Evolutionary conservation across 768 basidiomycete genomes (phyloP).

Genomic region (Pholiota conissans): DNA sequence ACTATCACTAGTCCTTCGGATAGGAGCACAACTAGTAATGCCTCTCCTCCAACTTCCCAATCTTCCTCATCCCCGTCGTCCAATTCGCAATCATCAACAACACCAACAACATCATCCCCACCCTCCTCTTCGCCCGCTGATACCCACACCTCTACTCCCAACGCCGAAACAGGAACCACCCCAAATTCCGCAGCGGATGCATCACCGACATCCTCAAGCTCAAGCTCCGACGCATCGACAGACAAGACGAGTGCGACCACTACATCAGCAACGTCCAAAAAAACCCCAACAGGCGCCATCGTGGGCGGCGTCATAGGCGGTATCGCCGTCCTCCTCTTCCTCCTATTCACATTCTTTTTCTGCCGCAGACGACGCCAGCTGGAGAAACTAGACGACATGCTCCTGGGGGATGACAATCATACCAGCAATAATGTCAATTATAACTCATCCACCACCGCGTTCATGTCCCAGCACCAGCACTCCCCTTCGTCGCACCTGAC

Average conservation of each 20-base stretch:
- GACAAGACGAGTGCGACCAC: not conserved
- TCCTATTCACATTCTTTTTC: not conserved
- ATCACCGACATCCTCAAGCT: not conserved
- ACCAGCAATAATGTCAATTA: too few species aligned
- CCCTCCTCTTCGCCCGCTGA: not conserved
- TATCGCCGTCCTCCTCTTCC: not conserved
- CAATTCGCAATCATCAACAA: not conserved
- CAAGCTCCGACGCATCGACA: not conserved
- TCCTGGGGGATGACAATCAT: too few species aligned
- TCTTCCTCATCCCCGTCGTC: not conserved
- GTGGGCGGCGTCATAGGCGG: not conserved
- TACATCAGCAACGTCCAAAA: not conserved
- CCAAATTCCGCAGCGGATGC: not conserved
- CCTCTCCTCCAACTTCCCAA: not conserved
- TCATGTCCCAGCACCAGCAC: too few species aligned
- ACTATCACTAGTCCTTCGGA: too few species aligned
- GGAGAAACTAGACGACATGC: too few species aligned
- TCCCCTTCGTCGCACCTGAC: too few species aligned
- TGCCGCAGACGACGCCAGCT: not conserved
- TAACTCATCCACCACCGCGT: too few species aligned
- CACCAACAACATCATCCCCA: not conserved
- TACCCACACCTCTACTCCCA: not conserved
- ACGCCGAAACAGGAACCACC: not conserved
- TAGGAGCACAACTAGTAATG: not conserved
- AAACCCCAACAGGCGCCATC: not conserved